phyloP scores from a whole-genome alignment of 1,284 basidiomycete species.

The Ganoderma lingzhi region DNA sequence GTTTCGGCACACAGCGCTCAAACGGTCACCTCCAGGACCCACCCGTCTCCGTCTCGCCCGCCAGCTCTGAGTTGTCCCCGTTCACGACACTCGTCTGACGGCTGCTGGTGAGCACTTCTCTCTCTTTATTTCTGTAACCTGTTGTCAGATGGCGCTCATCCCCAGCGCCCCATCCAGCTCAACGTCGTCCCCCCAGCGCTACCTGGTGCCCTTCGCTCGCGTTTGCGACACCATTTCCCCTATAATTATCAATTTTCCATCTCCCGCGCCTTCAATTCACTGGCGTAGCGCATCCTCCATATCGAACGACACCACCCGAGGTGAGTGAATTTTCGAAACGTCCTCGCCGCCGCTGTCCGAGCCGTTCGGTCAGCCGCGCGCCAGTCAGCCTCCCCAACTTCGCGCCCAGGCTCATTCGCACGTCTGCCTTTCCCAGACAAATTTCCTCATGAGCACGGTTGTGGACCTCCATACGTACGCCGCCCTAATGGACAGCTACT shows the following conservation, averaged over 20 bases:
- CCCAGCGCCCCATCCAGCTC: constrained; percentile 15
- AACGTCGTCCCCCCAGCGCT: constrained; percentile 18
- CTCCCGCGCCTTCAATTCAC: constrained; percentile 22
- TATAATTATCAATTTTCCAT: constrained; percentile 32
- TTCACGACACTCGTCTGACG: constrained; percentile 21
- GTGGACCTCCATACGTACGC: constrained; percentile 30
- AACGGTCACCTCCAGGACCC: constrained; percentile 18
- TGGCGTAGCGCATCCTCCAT: constrained; percentile 19
- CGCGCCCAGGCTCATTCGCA: constrained; percentile 19
- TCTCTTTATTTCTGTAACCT: neutral
- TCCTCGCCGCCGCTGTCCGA: neutral
- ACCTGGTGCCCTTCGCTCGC: constrained; percentile 29
- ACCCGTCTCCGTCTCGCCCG: constrained; percentile 21
- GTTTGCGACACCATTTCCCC: constrained; percentile 28
- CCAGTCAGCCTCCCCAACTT: constrained; percentile 17
- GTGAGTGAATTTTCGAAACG: constrained; percentile 19
- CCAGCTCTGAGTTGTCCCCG: constrained; percentile 14
- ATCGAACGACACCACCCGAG: constrained; percentile 28
- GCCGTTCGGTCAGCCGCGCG: constrained; percentile 13
- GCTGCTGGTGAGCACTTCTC: constrained; percentile 17
- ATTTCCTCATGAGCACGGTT: constrained; percentile 31
- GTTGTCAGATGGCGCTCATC: constrained; percentile 15
- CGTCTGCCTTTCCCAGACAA: constrained; percentile 22
- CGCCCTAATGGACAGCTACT: constrained; percentile 40
- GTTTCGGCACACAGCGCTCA: constrained; percentile 3